Evolutionary conservation across 257 asterid species (phyloP).

Genomic region (Solanum chilense): DNA sequence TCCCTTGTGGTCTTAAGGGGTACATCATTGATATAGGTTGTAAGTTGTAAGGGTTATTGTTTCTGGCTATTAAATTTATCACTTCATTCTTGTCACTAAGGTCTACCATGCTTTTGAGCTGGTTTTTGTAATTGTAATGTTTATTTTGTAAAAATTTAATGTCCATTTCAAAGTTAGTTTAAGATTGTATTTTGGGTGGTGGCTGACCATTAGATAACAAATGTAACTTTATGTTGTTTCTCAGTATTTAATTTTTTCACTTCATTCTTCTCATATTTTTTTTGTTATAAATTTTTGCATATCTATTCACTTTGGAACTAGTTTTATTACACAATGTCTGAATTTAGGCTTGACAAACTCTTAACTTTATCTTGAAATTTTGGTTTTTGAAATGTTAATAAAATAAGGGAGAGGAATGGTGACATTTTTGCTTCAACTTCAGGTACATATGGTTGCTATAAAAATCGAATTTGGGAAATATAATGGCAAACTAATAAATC

Average conservation of each 20-base stretch:
- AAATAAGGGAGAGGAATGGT: not conserved
- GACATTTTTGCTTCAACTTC: not conserved
- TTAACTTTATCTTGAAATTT: not conserved
- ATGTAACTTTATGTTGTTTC: not conserved
- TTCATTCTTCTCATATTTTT: not conserved
- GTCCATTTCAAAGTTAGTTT: not conserved
- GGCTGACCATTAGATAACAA: not conserved
- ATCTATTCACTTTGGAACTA: not conserved
- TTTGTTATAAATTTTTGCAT: not conserved
- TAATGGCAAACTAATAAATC: no score
- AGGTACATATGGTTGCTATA: not conserved
- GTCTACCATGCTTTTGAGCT: not conserved
- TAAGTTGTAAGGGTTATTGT: not conserved
- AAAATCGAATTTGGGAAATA: no score
- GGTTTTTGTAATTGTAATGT: constrained; percentile 1
- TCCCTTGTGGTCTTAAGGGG: not conserved
- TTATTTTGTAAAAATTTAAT: not conserved
- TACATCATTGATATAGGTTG: not conserved
- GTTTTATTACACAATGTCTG: not conserved
- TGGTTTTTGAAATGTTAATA: not conserved
- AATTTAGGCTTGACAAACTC: not conserved
- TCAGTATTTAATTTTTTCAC: not conserved
- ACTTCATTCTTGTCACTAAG: not conserved
- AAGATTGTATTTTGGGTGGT: not conserved
- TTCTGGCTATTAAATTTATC: not conserved